These are phyloP conservation scores for Funneliformis caledonium DNA, from an alignment of 371 early-diverging fungal genomes.

Conservation along the genomic window DNA sequence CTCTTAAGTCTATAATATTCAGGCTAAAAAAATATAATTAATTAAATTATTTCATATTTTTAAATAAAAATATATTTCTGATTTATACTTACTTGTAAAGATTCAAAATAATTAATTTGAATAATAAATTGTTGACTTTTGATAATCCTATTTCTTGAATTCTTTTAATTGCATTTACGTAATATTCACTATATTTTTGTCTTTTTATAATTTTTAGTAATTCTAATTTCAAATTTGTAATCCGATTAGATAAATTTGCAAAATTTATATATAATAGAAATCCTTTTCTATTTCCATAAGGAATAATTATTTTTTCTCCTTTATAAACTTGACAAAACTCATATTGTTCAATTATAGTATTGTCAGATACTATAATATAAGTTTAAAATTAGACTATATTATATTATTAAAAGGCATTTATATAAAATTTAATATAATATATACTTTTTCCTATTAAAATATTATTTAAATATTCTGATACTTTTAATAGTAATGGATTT, in stretches of 20 bases:
- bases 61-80: no score
- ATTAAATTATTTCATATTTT: background rate
- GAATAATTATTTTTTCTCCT: background rate
- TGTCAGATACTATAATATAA: no score
- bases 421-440: background rate
- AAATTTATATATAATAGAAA: slow-evolving; percentile 7
- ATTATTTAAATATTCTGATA: slow-evolving; percentile 13
- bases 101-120: slow-evolving; percentile 6
- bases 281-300: background rate
- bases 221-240: background rate
- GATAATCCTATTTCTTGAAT: background rate
- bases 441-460: background rate
- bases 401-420: no score
- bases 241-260: background rate
- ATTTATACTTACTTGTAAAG: no score
- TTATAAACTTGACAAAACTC: slow-evolving; percentile 5
- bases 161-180: background rate
- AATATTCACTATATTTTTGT: background rate
- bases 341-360: background rate
- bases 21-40: background rate
- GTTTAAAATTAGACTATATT: no score
- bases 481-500: slow-evolving; percentile 1
- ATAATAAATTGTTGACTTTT: background rate
- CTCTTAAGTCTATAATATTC: background rate
- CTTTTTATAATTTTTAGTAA: slow-evolving; percentile 11